Evolutionary conservation across 1,284 basidiomycete species (phyloP), one percentile per base, ranked within the genome.

Genomic region (Ustilago crameri): DNA sequence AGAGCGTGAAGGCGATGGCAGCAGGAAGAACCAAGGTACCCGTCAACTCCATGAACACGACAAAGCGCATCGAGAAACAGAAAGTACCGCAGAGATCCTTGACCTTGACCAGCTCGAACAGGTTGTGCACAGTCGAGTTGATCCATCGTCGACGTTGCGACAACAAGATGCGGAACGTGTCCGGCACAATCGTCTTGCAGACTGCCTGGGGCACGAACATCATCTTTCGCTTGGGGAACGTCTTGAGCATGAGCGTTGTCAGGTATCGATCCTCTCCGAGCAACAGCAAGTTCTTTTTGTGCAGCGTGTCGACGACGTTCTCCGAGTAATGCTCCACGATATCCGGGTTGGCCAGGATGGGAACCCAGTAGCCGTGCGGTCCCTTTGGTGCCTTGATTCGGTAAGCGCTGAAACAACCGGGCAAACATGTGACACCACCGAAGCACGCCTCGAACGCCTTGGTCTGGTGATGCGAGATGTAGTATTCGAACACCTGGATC

Each of bases 401-500:
- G 63, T 85, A 86, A 56, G 85, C 84, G 46, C 82, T 84, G 81
- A 85, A 85, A 68, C 85, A 85, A 22, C 84, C 85, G n/a, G 85
- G 84, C 27, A 85, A 71, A 71, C 85, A 85, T 23, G 85, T 85
- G 24, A 85, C 84, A 75, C 84, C 84, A 52, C 84, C 85, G 51
- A 76, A 85, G 84, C 81, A 84, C 3, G 84, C 79, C 70, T 85
- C 85, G 74, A 84, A 86, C 3, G 84, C 84, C 75, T 85, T 82
- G 77, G 85, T 96, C 87, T 94, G 88, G 85, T 98, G 96, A 83
- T 98, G 95, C 15, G 95, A 98, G 84, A 98, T 97, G 87, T 98
- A 98, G 85, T 98, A 98, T 85, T 98, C 95, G 84, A 98, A 98
- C 91, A 85, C 84, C 80, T 86, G 85, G 46, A 86, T 86, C 85